Percentiles rank a stretch among this genome's conserved stretches.
Evolutionary conservation across 2,329 filamentous ascomycete species (phyloP).

Genomic region (Xenosphaeropsis pyriputrescens): DNA sequence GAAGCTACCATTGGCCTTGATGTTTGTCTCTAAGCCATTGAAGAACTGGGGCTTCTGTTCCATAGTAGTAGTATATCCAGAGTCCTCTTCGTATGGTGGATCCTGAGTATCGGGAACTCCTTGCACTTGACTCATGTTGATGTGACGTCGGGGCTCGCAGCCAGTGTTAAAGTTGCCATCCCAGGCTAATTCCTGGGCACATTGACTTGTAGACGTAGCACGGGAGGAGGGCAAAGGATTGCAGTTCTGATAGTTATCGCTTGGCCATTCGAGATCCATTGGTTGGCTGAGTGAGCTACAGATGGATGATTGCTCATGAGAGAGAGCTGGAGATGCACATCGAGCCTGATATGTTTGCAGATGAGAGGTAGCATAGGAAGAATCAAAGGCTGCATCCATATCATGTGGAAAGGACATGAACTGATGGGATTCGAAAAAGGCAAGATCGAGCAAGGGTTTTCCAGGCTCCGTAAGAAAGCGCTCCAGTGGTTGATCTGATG

Average conservation of each 20-base stretch:
- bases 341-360: conserved; percentile 1
- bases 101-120: conserved; percentile 11
- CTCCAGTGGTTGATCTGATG: neutral
- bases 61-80: conserved; percentile 6
- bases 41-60: conserved; percentile 3
- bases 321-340: conserved; percentile 11
- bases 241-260: conserved; percentile 5
- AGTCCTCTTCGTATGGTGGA: conserved; percentile 6
- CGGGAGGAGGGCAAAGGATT: conserved; percentile 3
- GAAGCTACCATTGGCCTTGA: neutral
- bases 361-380: neutral
- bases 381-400: neutral
- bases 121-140: conserved; percentile 15
- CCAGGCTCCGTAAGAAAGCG: conserved; percentile 1
- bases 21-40: neutral
- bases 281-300: conserved; percentile 10
- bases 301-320: conserved; percentile 9
- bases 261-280: conserved; percentile 7
- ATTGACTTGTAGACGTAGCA: conserved; percentile 1
- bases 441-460: neutral
- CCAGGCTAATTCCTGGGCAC: conserved; percentile 2
- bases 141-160: conserved; percentile 1
- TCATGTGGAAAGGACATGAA: neutral
- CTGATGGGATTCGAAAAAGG: neutral
- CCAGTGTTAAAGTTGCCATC: neutral